These are phyloP conservation scores for Myotisia sp. DNA, from an alignment of 2,329 filamentous ascomycete genomes.

Conservation along the genomic window DNA sequence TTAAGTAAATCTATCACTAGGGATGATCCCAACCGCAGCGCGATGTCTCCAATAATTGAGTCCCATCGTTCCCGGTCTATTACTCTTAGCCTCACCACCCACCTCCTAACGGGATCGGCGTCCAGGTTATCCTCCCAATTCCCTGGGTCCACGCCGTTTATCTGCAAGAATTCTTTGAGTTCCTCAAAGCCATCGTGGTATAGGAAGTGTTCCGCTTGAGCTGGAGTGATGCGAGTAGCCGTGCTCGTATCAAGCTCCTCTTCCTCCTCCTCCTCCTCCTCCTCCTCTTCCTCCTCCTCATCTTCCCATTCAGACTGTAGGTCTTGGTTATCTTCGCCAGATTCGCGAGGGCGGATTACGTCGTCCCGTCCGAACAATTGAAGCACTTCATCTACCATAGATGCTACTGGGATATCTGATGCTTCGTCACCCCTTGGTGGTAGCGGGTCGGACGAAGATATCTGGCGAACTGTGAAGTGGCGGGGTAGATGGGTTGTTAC, in stretches of 20 bases:
- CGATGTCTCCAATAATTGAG: constrained; percentile 17
- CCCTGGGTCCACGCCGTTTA: constrained; percentile 29
- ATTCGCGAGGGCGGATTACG: neutral
- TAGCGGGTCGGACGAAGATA: constrained; percentile 69
- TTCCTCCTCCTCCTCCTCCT: constrained; percentile 1
- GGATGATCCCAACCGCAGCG: constrained; percentile 5
- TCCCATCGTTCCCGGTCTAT: constrained; percentile 18
- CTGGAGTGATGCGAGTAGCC: neutral
- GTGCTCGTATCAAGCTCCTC: neutral
- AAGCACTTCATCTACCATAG: constrained; percentile 5
- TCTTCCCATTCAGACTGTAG: neutral
- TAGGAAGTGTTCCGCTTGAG: constrained; percentile 16
- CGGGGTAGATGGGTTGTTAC: constrained; percentile 58
- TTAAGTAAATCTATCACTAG: constrained; percentile 24
- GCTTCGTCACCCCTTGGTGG: constrained; percentile 42
- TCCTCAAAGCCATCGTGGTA: constrained; percentile 18
- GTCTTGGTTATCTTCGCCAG: neutral
- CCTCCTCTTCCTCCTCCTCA: neutral
- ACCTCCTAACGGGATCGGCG: constrained; percentile 23
- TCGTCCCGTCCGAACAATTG: constrained; percentile 1
- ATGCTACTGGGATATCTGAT: neutral
- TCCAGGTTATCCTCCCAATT: constrained; percentile 28
- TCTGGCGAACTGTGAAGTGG: constrained; percentile 46
- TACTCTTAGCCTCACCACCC: constrained; percentile 21
- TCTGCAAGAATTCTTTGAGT: constrained; percentile 23